These are phyloP conservation scores for Vigna mungo DNA, from an alignment of 306 rosid species.

Conservation along the genomic window DNA sequence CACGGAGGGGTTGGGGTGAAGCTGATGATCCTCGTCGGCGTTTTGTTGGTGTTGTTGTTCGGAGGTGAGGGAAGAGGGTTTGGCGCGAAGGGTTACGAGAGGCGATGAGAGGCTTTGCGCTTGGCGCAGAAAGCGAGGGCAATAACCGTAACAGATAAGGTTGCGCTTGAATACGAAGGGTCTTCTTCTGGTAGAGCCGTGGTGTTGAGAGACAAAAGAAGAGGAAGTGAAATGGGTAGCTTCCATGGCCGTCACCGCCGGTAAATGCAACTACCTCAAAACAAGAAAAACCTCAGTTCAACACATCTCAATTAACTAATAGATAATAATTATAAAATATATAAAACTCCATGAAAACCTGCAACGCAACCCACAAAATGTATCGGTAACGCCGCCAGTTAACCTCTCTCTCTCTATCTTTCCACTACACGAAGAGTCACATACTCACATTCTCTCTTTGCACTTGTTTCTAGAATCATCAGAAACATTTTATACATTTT, in stretches of 20 bases:
- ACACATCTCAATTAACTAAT: too few species aligned
- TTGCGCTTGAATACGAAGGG: slow-evolving; percentile 12
- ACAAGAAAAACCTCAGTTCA: neutral
- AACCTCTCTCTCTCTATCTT: too few species aligned
- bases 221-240: neutral
- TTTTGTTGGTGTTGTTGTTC: slow-evolving; percentile 36
- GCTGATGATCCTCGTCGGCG: slow-evolving; percentile 29
- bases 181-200: slow-evolving; percentile 34
- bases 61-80: slow-evolving; percentile 29
- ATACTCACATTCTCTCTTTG: too few species aligned
- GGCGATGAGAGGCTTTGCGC: slow-evolving; percentile 27
- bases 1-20: slow-evolving; percentile 38
- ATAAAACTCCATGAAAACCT: too few species aligned
- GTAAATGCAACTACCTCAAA: neutral
- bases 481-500: too few species aligned
- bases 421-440: too few species aligned
- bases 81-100: slow-evolving; percentile 47
- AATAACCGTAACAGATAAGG: slow-evolving; percentile 28
- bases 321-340: too few species aligned
- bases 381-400: too few species aligned
- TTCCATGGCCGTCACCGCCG: neutral
- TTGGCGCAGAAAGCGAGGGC: slow-evolving; percentile 34
- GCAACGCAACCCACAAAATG: too few species aligned
- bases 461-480: too few species aligned
- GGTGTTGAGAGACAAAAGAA: neutral